Conservation (phyloP, 2,329 filamentous ascomycete species). For the Sodiomyces alkalinus region DNA sequence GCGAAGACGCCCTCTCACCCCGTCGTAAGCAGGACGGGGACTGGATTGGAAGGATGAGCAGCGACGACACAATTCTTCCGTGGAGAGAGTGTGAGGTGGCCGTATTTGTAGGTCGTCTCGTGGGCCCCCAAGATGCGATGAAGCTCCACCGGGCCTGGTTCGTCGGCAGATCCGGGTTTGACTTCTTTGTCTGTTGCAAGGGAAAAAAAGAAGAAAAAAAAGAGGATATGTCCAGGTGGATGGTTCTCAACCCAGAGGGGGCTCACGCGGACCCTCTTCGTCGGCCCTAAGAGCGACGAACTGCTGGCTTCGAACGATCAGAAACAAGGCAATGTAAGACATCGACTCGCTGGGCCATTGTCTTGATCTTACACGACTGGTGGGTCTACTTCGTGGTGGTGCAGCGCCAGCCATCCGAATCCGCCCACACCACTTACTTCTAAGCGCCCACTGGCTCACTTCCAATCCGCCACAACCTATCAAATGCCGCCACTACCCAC, state of each 20-base stretch:
- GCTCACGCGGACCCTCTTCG: conserved; percentile 27
- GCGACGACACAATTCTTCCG: no score
- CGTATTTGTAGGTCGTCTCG: no score
- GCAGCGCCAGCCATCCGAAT: conserved; percentile 28
- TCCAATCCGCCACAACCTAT: conserved; percentile 24
- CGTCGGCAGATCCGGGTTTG: no score
- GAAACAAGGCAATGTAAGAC: conserved; percentile 31
- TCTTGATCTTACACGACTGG: conserved; percentile 26
- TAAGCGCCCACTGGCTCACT: conserved; percentile 33
- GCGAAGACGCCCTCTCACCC: no score
- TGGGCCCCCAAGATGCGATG: no score
- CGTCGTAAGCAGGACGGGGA: no score
- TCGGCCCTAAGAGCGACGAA: conserved; percentile 23
- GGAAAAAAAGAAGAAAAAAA: no score
- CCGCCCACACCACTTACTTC: conserved; percentile 22
- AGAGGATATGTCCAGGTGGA: no score
- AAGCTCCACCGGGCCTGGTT: no score
- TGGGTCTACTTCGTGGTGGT: conserved; percentile 18
- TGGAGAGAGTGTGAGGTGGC: no score
- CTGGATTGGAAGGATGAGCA: no score
- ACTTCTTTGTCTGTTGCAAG: no score
- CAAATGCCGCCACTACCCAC: conserved; percentile 19
- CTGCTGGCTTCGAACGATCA: conserved; percentile 12
- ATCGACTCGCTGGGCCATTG: conserved; percentile 26
- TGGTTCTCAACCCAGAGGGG: conserved; percentile 20